phyloP scores from a whole-genome alignment of 2,329 filamentous ascomycete species.

The Cladosporium sp. region DNA sequence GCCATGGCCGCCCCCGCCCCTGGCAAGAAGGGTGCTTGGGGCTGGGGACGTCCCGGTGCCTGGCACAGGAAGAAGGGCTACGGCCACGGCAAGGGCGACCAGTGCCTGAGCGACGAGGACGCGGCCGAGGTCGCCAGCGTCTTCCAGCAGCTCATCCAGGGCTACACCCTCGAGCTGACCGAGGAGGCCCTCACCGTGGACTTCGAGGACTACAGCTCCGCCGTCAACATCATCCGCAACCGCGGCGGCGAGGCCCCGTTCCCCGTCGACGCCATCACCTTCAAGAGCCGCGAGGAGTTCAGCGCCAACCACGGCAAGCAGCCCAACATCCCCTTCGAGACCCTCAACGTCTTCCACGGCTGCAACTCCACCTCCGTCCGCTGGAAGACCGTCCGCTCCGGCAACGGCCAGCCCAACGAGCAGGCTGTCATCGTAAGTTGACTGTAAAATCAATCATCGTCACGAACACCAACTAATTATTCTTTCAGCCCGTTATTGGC shows the following conservation, averaged over 20 bases:
- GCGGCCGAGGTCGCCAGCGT: slow-evolving; percentile 21
- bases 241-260: slow-evolving; percentile 21
- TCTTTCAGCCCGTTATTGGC: slow-evolving; percentile 21
- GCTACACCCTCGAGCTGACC: slow-evolving; percentile 25
- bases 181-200: slow-evolving; percentile 24
- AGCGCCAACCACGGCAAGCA: slow-evolving; percentile 26
- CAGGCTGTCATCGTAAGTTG: slow-evolving; percentile 23
- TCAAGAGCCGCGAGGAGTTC: slow-evolving; percentile 23
- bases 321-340: slow-evolving; percentile 26
- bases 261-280: slow-evolving; percentile 21
- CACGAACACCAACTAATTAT: neutral
- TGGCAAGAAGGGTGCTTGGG: slow-evolving; percentile 15
- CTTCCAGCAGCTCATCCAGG: slow-evolving; percentile 27
- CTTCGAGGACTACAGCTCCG: slow-evolving; percentile 27
- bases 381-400: slow-evolving; percentile 23
- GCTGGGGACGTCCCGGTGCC: slow-evolving; percentile 13
- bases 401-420: slow-evolving; percentile 21
- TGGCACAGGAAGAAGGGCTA: slow-evolving; percentile 14
- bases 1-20: slow-evolving; percentile 6
- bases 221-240: slow-evolving; percentile 28
- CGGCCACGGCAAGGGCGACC: slow-evolving; percentile 10
- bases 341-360: slow-evolving; percentile 23
- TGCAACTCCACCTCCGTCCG: slow-evolving; percentile 23
- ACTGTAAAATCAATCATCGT: neutral
- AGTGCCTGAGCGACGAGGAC: slow-evolving; percentile 22